phyloP scores from a whole-genome alignment of 1,284 basidiomycete genomes.

The Moniliophthora roreri region DNA sequence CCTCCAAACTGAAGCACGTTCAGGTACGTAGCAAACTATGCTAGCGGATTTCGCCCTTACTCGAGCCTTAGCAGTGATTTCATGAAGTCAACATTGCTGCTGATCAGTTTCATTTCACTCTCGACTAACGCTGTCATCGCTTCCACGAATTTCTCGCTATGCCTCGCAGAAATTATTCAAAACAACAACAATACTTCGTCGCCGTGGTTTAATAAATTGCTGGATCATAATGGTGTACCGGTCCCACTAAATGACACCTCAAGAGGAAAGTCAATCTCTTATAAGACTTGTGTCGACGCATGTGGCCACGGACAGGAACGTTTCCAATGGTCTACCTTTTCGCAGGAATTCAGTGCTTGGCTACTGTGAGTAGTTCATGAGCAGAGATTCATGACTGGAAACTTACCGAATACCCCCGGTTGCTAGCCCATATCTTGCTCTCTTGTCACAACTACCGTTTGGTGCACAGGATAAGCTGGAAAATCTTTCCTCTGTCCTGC shows the following conservation, averaged over 20 bases:
- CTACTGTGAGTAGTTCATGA: no score
- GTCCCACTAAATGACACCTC: slow-evolving; percentile 16
- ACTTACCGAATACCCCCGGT: no score
- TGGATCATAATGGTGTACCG: slow-evolving; percentile 24
- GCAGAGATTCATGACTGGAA: no score
- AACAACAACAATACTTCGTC: slow-evolving; percentile 19
- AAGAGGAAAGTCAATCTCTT: slow-evolving; percentile 25
- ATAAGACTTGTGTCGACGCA: slow-evolving; percentile 25
- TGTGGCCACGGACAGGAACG: slow-evolving; percentile 31
- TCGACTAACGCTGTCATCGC: neutral
- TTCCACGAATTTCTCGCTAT: slow-evolving; percentile 19
- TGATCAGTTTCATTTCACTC: no score
- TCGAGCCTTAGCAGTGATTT: no score
- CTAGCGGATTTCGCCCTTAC: no score
- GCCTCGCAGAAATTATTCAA: slow-evolving; percentile 19
- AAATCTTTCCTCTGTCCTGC: slow-evolving; percentile 28
- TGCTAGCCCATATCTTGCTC: slow-evolving; percentile 45
- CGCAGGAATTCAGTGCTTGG: slow-evolving; percentile 41
- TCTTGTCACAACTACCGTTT: slow-evolving; percentile 44
- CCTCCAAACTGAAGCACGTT: no score
- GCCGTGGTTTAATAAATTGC: slow-evolving; percentile 6
- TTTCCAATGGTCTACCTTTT: slow-evolving; percentile 38
- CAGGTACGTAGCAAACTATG: no score
- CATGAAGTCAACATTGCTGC: no score
- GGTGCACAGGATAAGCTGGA: slow-evolving; percentile 18